phyloP scores from a whole-genome alignment of 2,329 filamentous ascomycete species.

The Monosporascus sp. region DNA sequence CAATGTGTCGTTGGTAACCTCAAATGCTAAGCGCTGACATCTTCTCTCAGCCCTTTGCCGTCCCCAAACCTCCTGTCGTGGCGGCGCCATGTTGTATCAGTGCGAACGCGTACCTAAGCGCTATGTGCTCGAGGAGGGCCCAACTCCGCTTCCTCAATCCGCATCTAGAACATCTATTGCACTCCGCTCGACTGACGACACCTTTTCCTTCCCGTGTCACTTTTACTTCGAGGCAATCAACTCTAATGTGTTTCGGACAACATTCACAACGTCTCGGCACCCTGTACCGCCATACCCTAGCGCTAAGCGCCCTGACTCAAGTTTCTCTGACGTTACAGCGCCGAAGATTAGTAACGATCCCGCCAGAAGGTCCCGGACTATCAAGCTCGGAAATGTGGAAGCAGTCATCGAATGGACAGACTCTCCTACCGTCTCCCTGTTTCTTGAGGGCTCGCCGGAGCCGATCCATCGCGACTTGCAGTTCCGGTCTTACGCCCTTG shows the following conservation, averaged over 20 bases:
- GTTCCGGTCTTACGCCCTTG: constrained; percentile 60
- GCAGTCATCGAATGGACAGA: constrained; percentile 56
- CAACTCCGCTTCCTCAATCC: not conserved
- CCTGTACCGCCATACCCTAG: constrained; percentile 63
- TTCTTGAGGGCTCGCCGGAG: constrained; percentile 40
- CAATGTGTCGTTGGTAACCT: too few species aligned
- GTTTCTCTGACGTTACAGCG: constrained; percentile 27
- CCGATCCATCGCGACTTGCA: constrained; percentile 59
- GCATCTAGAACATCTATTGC: constrained; percentile 24
- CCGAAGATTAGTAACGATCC: constrained; percentile 26
- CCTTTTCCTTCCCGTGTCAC: constrained; percentile 35
- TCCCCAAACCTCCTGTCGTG: too few species aligned
- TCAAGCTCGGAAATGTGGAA: constrained; percentile 43
- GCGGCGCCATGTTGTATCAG: constrained; percentile 19
- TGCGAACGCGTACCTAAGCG: constrained; percentile 19
- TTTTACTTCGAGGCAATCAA: constrained; percentile 62
- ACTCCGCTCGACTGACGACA: constrained; percentile 35
- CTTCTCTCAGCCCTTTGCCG: too few species aligned
- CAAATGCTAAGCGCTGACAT: too few species aligned
- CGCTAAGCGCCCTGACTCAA: constrained; percentile 38
- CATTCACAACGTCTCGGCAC: constrained; percentile 58
- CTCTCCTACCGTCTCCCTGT: constrained; percentile 54
- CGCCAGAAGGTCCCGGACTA: constrained; percentile 31
- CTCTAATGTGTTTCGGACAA: constrained; percentile 62
- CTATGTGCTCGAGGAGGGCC: constrained; percentile 16